Evolutionary conservation across 2,329 filamentous ascomycete species (phyloP), one percentile per base, ranked within the genome.

Genomic region (Lecanicillium sp.): DNA sequence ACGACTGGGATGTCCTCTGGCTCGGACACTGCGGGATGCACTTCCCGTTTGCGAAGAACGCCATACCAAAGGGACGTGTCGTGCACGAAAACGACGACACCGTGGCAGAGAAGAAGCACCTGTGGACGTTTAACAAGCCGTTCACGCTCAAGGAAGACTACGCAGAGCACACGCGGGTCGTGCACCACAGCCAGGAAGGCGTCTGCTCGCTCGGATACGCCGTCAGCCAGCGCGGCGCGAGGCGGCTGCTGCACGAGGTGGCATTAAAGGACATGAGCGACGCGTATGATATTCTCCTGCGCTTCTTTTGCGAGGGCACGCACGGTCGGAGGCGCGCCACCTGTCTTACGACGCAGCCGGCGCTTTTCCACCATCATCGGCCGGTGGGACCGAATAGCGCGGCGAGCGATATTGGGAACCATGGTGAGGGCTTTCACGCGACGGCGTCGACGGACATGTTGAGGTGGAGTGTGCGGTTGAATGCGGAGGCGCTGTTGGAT

Each of bases 1-100:
- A 66, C 40, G 54, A 63, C 41, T 74, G 71, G 71, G 70, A 74
- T 41, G 44, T 74, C 3, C 59, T 74, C 8, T 73, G 69, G 69
- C 50, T 71, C 1, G 71, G 71, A 17, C 66, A 70, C 46, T 72
- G 69, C 41, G 65, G 65, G 5, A 57, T 58, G 51, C 47, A 52
- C 18, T 57, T 63, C 33, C 52, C 57, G 15, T 34, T 19, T 12
- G 17, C 42, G 34, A 36, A 41, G 20, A 13, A 29, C n/a, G 29
- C 33, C 1, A 44, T 55, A 2, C 50, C 60, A 3, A 53, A 53
- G 28, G 53, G 51, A 0, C 54, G 58, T 4, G 49, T 65, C 7
- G 49, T 59, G 13, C 51, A 48, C 17, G 28, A 42, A 2, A 38
- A 57, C 31, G 63, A 68, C 39, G 30, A 28, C 2, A 67, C 64